These are phyloP conservation scores for Crepidotus sp. DNA, from an alignment of 1,284 basidiomycete species.

Conservation along the genomic window DNA sequence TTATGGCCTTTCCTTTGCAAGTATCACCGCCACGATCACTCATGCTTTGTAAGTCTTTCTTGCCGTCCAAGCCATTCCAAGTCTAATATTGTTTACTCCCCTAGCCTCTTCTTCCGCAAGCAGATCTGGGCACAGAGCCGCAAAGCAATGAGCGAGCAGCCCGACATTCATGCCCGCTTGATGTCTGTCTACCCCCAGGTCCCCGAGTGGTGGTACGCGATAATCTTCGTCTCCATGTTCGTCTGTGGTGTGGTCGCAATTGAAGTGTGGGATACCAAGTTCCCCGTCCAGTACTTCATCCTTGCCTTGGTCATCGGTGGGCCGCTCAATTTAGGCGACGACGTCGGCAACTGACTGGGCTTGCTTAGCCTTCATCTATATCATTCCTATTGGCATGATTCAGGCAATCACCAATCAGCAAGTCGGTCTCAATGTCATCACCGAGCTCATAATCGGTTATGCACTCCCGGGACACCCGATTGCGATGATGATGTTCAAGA, in stretches of 20 bases:
- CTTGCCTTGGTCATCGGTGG: slow-evolving; percentile 14
- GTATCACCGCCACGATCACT: slow-evolving; percentile 54
- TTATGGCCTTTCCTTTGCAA: slow-evolving; percentile 55
- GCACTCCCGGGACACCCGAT: slow-evolving; percentile 32
- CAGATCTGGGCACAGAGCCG: slow-evolving; percentile 63
- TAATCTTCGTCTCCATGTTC: slow-evolving; percentile 31
- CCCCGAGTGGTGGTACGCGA: slow-evolving; percentile 66
- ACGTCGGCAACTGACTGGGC: neutral
- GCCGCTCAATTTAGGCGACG: neutral
- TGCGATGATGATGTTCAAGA: slow-evolving; percentile 33
- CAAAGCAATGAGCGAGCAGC: slow-evolving; percentile 60
- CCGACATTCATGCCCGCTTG: slow-evolving; percentile 79
- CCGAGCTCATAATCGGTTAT: slow-evolving; percentile 36
- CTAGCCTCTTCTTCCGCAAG: slow-evolving; percentile 67
- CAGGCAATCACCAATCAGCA: slow-evolving; percentile 43
- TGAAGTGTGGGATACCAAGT: slow-evolving; percentile 42
- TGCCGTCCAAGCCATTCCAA: neutral
- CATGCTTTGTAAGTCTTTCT: slow-evolving; percentile 47
- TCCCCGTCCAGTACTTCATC: slow-evolving; percentile 18
- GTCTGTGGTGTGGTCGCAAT: slow-evolving; percentile 29
- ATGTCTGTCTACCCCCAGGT: slow-evolving; percentile 76
- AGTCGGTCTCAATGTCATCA: slow-evolving; percentile 37
- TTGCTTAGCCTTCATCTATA: slow-evolving; percentile 28
- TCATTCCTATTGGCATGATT: slow-evolving; percentile 47
- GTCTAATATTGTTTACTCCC: neutral